phyloP scores from a whole-genome alignment of 345 rosid genomes.

The Salix caprea region DNA sequence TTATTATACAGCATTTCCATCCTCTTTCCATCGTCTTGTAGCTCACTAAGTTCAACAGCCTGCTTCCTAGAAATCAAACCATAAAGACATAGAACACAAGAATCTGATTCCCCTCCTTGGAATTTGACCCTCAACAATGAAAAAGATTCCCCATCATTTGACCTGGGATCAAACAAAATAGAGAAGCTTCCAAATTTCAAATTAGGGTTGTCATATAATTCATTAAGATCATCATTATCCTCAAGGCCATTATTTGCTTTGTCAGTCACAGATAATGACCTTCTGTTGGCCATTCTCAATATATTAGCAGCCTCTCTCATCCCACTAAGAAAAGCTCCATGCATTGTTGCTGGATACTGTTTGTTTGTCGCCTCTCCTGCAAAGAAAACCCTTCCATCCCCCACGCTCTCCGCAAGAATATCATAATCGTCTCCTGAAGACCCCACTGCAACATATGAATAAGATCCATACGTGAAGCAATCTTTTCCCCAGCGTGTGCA shows the following conservation, averaged over 20 bases:
- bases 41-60: slow-evolving; percentile 44
- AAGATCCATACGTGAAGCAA: slow-evolving; percentile 73
- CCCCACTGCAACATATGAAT: slow-evolving; percentile 85
- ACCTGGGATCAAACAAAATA: slow-evolving; percentile 51
- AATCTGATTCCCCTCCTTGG: slow-evolving; percentile 27
- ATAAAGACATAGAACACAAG: slow-evolving; percentile 35
- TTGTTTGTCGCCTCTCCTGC: slow-evolving; percentile 97
- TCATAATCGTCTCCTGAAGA: slow-evolving; percentile 98
- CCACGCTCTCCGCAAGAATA: slow-evolving; percentile 82
- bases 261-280: slow-evolving; percentile 30
- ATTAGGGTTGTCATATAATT: slow-evolving; percentile 53
- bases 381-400: slow-evolving; percentile 91
- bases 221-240: slow-evolving; percentile 30
- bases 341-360: slow-evolving; percentile 98
- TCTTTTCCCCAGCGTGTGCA: slow-evolving; percentile 96
- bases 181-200: slow-evolving; percentile 48
- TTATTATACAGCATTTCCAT: slow-evolving; percentile 32
- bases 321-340: slow-evolving; percentile 93
- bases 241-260: slow-evolving; percentile 25
- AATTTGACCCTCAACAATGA: slow-evolving; percentile 49
- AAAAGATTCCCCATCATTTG: slow-evolving; percentile 41
- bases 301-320: slow-evolving; percentile 97
- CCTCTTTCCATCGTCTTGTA: slow-evolving; percentile 47
- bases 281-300: slow-evolving; percentile 64
- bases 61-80: slow-evolving; percentile 53